Conservation (phyloP, 805 yeast species). For the Maudiozyma bulderi region DNA sequence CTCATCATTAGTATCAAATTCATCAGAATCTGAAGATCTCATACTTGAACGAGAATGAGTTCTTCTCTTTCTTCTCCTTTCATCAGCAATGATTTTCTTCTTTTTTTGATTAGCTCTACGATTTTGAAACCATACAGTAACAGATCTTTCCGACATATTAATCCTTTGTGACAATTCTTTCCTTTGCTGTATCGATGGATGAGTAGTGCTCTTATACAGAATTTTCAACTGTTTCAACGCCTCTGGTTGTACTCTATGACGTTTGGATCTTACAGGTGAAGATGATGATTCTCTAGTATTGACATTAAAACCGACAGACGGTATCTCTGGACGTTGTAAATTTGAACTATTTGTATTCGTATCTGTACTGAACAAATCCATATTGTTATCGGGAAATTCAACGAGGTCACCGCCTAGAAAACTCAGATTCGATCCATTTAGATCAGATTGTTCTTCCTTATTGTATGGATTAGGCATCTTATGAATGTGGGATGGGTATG, state of each 20-base stretch:
- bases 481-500: no score
- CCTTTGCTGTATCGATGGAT: conserved; percentile 65
- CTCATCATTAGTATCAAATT: background rate
- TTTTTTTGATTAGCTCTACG: conserved; percentile 71
- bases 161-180: conserved; percentile 61
- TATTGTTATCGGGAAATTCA: background rate
- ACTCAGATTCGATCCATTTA: background rate
- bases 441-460: background rate
- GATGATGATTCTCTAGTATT: background rate
- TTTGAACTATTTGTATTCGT: background rate
- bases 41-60: background rate
- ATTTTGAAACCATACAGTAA: conserved; percentile 89
- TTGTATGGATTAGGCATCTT: background rate
- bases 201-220: conserved; percentile 64
- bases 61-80: conserved; percentile 3
- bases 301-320: background rate
- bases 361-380: no score
- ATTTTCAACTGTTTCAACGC: conserved; percentile 56
- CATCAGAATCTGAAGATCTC: background rate
- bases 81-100: conserved; percentile 4
- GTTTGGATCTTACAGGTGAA: conserved; percentile 29
- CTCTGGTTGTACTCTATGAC: conserved; percentile 74
- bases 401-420: background rate
- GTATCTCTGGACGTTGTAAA: background rate
- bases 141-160: conserved; percentile 79